Conservation (phyloP, 371 early-diverging fungal genomes). For the Mycotypha africana region DNA sequence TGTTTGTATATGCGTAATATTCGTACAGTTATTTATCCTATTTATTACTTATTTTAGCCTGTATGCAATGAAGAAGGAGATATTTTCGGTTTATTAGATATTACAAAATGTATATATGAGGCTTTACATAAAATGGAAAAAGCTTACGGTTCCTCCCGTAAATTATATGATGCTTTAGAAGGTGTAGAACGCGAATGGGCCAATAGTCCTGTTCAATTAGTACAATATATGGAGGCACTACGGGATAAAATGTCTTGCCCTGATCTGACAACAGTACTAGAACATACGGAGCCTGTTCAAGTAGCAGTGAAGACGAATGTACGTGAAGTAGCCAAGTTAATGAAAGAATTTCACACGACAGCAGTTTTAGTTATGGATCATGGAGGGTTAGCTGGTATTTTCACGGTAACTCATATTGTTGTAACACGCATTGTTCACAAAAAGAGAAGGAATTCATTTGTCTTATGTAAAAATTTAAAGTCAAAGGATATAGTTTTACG, state of each 20-base stretch:
- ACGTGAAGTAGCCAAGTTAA: slow-evolving; percentile 84
- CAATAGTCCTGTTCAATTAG: slow-evolving; percentile 48
- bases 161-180: slow-evolving; percentile 87
- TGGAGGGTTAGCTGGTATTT: slow-evolving; percentile 85
- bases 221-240: slow-evolving; percentile 73
- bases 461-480: slow-evolving; percentile 11
- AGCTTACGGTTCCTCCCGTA: slow-evolving; percentile 82
- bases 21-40: not conserved
- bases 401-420: slow-evolving; percentile 82
- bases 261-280: slow-evolving; percentile 79
- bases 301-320: slow-evolving; percentile 80
- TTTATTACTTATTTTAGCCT: slow-evolving; percentile 38
- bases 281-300: slow-evolving; percentile 65
- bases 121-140: slow-evolving; percentile 89
- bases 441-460: too few species aligned
- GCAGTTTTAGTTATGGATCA: slow-evolving; percentile 89
- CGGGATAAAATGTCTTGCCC: slow-evolving; percentile 88
- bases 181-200: slow-evolving; percentile 84
- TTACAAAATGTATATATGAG: slow-evolving; percentile 94
- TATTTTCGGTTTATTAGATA: slow-evolving; percentile 92
- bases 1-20: not conserved
- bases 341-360: slow-evolving; percentile 86
- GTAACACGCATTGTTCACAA: too few species aligned
- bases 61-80: slow-evolving; percentile 84
- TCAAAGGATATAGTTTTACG: slow-evolving; percentile 91